A percentile compares a stretch with the other conserved stretches of the same genome.
Evolutionary conservation across 2,329 filamentous ascomycete species (phyloP).

Genomic region (Aspergillus costaricaensis): DNA sequence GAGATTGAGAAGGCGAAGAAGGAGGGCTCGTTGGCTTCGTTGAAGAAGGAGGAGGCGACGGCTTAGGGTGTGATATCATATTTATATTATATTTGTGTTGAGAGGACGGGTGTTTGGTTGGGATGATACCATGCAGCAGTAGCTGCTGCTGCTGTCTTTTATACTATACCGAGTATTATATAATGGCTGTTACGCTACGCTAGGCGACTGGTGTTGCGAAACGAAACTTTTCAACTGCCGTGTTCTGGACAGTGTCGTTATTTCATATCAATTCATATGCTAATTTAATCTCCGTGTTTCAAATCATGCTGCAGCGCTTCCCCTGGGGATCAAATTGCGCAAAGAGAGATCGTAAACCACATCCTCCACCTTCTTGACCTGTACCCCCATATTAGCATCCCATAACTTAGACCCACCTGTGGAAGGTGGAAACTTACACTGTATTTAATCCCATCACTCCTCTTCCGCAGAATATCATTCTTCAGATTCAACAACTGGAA

Average conservation of each 20-base stretch:
- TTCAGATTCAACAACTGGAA: constrained; percentile 98
- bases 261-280: constrained; percentile 1
- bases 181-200: not conserved
- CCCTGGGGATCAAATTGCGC: constrained; percentile 71
- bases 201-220: not conserved
- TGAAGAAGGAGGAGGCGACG: constrained; percentile 25
- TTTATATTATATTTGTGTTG: constrained; percentile 3
- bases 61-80: constrained; percentile 12
- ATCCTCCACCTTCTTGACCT: constrained; percentile 96
- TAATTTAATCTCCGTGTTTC: not conserved
- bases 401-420: not conserved
- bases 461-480: constrained; percentile 85
- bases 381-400: constrained; percentile 11
- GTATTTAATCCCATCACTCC: constrained; percentile 94
- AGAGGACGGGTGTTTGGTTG: constrained; percentile 4
- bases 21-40: constrained; percentile 32
- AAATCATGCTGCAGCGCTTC: constrained; percentile 20
- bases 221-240: not conserved
- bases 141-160: constrained; percentile 9
- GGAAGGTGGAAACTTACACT: constrained; percentile 49
- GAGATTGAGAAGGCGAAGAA: constrained; percentile 64
- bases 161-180: constrained; percentile 5
- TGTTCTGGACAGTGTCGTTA: constrained; percentile 3
- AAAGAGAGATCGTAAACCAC: constrained; percentile 94
- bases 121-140: constrained; percentile 10